A percentile compares a stretch with the other conserved stretches of the same genome.
Conservation (phyloP, 1,284 basidiomycete species). For the Volvariella surrecta region DNA sequence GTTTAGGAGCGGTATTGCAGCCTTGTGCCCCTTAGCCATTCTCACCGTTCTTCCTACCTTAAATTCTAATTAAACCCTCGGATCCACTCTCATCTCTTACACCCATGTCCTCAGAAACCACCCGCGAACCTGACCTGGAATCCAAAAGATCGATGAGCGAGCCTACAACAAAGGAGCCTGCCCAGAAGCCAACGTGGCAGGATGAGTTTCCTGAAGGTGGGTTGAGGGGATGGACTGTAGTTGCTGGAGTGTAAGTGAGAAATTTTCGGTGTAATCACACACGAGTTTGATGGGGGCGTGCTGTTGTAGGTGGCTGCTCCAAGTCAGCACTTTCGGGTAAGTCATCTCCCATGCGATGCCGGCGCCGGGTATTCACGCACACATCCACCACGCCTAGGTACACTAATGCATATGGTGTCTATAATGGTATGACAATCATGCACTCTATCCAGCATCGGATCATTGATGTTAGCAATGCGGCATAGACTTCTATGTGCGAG, state of each 20-base stretch:
- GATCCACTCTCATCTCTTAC: too few species aligned
- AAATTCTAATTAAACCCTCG: too few species aligned
- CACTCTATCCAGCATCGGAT: too few species aligned
- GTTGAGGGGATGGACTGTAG: conserved; percentile 24
- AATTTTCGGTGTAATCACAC: neutral
- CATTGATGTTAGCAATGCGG: too few species aligned
- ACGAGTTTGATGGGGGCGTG: neutral
- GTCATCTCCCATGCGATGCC: conserved; percentile 3
- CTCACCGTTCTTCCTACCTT: too few species aligned
- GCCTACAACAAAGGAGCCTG: too few species aligned
- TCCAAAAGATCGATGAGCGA: too few species aligned
- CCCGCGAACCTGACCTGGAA: too few species aligned
- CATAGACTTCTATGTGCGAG: conserved; percentile 33
- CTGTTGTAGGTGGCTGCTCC: conserved; percentile 21
- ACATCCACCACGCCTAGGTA: conserved; percentile 23
- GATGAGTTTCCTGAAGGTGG: conserved; percentile 27
- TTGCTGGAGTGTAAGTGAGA: conserved; percentile 26
- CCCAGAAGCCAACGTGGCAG: too few species aligned
- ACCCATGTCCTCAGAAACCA: too few species aligned
- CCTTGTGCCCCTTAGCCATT: too few species aligned
- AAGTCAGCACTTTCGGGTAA: conserved; percentile 30
- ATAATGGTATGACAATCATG: conserved; percentile 25
- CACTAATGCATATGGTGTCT: conserved; percentile 30
- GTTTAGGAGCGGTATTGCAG: too few species aligned
- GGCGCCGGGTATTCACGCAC: neutral